phyloP scores from a whole-genome alignment of 345 rosid genomes.

The Syzygium jambos region DNA sequence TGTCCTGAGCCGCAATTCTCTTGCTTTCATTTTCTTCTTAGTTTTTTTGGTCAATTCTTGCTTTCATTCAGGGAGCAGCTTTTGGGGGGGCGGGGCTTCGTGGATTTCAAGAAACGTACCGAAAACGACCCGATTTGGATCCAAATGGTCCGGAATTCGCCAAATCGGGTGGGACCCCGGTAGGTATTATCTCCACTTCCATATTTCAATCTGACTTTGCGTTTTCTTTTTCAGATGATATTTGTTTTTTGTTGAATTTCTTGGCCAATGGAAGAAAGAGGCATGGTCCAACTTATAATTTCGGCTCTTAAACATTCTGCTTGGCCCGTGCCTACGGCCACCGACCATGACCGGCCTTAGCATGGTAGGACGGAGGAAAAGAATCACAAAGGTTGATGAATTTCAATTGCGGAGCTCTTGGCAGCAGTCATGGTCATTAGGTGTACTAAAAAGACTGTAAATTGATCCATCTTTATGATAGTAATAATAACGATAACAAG shows the following conservation, averaged over 20 bases:
- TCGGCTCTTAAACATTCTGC: neutral
- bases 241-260: neutral
- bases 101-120: neutral
- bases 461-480: neutral
- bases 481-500: neutral
- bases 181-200: neutral
- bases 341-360: neutral
- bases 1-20: neutral
- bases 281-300: neutral
- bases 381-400: neutral
- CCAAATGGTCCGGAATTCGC: neutral
- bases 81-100: neutral
- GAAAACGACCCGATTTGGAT: neutral
- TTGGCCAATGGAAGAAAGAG: neutral
- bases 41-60: neutral
- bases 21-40: neutral
- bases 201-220: neutral
- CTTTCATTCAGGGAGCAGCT: neutral
- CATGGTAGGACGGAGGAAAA: neutral
- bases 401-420: neutral
- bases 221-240: neutral
- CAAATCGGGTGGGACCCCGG: neutral
- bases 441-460: neutral
- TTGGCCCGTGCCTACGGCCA: neutral
- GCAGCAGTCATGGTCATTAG: neutral